phyloP scores from a whole-genome alignment of 768 basidiomycete genomes.

The Mycena maculata region DNA sequence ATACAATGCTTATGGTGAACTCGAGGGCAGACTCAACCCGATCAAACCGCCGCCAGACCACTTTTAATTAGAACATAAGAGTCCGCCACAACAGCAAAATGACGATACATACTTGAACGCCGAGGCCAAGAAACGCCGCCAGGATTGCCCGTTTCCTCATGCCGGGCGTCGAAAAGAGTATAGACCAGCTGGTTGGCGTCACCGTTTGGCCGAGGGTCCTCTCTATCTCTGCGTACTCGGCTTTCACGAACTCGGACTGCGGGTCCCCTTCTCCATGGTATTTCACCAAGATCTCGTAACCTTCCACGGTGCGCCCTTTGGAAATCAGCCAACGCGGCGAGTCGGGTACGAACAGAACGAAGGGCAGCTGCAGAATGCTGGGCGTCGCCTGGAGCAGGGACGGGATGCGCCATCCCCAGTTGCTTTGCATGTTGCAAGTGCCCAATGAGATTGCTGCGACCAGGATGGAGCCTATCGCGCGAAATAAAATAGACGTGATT shows the following conservation, averaged over 20 bases:
- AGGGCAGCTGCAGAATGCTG: constrained; percentile 40
- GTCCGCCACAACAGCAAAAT: neutral
- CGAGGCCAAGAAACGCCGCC: constrained; percentile 13
- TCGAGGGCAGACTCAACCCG: neutral
- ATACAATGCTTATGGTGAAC: neutral
- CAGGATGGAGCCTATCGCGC: neutral
- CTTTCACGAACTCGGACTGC: constrained; percentile 15
- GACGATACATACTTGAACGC: neutral
- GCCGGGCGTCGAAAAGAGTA: constrained; percentile 1
- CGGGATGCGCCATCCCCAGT: constrained; percentile 60
- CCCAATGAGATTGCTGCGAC: neutral
- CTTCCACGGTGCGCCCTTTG: constrained; percentile 49
- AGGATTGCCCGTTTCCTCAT: constrained; percentile 16
- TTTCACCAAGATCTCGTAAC: constrained; percentile 50
- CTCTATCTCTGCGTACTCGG: constrained; percentile 13
- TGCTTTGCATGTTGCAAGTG: constrained; percentile 12
- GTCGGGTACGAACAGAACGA: constrained; percentile 57
- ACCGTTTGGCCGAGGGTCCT: neutral
- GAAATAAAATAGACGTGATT: neutral
- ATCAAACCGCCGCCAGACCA: constrained; percentile 15
- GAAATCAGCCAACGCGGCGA: constrained; percentile 52
- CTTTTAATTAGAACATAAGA: neutral
- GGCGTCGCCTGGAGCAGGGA: constrained; percentile 49
- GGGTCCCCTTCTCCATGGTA: constrained; percentile 54
- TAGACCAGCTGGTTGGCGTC: neutral